Conservation (phyloP, 139 green algal species). For the Diplosphaera chodatii region DNA sequence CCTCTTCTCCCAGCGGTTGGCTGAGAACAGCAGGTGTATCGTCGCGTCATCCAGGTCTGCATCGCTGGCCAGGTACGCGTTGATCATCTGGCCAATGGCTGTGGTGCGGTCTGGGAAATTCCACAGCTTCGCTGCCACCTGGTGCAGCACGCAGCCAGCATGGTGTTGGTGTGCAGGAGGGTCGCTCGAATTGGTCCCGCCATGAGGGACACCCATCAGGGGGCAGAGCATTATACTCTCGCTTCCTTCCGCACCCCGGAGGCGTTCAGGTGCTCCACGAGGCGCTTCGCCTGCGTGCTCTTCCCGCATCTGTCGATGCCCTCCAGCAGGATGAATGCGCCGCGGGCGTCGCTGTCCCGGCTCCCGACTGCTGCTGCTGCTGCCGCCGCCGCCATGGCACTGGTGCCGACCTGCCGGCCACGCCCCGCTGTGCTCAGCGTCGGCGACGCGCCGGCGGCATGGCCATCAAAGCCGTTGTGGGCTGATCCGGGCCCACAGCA, state of each 20-base stretch:
- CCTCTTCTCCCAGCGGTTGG: slow-evolving; percentile 92
- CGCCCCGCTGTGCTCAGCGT: no score
- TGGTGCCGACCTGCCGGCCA: background rate
- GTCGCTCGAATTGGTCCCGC: no score
- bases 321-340: slow-evolving; percentile 93
- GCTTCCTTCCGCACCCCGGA: slow-evolving; percentile 42
- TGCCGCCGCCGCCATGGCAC: background rate
- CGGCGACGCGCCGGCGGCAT: no score
- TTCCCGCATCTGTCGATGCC: slow-evolving; percentile 92
- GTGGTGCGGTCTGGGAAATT: slow-evolving; percentile 90
- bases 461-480: no score
- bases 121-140: slow-evolving; percentile 70
- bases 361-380: no score
- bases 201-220: no score
- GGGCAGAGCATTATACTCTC: no score
- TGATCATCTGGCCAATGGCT: slow-evolving; percentile 75
- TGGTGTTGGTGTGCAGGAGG: no score
- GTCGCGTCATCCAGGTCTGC: slow-evolving; percentile 63
- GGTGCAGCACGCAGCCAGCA: no score
- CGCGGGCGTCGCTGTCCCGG: slow-evolving; percentile 28
- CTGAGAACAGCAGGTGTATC: slow-evolving; percentile 90
- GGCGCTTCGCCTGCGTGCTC: slow-evolving; percentile 75
- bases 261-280: slow-evolving; percentile 65
- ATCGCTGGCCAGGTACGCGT: slow-evolving; percentile 71
- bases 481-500: no score